phyloP scores from a whole-genome alignment of 2,329 filamentous ascomycete genomes.

The Penicillium nordicum region DNA sequence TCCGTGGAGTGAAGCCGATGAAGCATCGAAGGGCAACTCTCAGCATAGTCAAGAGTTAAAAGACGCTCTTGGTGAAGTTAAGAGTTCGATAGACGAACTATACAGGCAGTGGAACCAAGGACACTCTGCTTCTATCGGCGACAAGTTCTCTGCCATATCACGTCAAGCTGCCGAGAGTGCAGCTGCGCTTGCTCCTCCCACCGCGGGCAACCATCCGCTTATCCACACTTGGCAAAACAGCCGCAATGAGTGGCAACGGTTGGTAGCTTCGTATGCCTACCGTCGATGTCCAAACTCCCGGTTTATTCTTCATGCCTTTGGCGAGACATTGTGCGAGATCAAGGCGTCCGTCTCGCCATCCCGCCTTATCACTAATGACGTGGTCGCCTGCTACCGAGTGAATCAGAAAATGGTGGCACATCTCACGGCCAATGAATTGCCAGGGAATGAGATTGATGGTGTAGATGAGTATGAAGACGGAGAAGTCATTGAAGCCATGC shows the following conservation, averaged over 20 bases:
- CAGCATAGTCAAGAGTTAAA: conserved; percentile 15
- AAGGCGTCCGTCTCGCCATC: conserved; percentile 27
- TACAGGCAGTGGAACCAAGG: conserved; percentile 21
- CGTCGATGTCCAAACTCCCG: conserved; percentile 15
- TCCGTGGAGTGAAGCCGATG: conserved; percentile 28
- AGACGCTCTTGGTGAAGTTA: conserved; percentile 18
- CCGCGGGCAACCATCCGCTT: conserved; percentile 31
- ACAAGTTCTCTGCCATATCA: conserved; percentile 23
- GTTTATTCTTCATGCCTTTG: conserved; percentile 33
- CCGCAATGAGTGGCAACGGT: conserved; percentile 28
- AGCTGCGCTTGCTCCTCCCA: conserved; percentile 30
- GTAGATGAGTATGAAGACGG: conserved; percentile 29
- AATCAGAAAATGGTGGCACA: conserved; percentile 31
- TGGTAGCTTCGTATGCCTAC: conserved; percentile 43
- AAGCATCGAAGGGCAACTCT: conserved; percentile 21
- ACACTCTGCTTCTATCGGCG: neutral
- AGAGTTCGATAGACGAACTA: conserved; percentile 18
- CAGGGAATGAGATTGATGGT: conserved; percentile 11
- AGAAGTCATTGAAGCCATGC: conserved; percentile 30
- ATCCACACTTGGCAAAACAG: conserved; percentile 35
- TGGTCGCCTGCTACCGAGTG: conserved; percentile 31
- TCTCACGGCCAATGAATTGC: conserved; percentile 23
- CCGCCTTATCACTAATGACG: conserved; percentile 26
- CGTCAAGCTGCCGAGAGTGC: conserved; percentile 29
- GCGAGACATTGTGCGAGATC: conserved; percentile 33